phyloP scores from a whole-genome alignment of 768 basidiomycete genomes.

The Mycena alexandri region DNA sequence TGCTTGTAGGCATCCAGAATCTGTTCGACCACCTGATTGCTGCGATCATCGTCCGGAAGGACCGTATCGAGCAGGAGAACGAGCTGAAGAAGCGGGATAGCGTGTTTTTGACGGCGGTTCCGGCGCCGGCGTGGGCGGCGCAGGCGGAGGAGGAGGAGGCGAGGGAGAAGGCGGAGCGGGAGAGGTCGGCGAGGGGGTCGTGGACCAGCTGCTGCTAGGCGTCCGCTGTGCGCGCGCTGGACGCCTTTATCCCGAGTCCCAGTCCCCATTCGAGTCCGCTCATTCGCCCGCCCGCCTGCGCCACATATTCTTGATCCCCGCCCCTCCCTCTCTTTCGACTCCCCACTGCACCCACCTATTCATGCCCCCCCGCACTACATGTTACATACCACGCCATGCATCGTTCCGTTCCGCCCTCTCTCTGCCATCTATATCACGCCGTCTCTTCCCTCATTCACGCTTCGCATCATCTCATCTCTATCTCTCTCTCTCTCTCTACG shows the following conservation, averaged over 20 bases:
- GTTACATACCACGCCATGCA: constrained; percentile 17
- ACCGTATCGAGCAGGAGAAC: constrained; percentile 85
- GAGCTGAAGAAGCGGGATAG: constrained; percentile 86
- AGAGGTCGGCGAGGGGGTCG: constrained; percentile 66
- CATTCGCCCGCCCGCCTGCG: not conserved
- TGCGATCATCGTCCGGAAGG: constrained; percentile 83
- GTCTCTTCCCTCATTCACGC: constrained; percentile 25
- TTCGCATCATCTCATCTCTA: constrained; percentile 45
- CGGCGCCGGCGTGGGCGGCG: constrained; percentile 80
- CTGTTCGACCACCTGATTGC: constrained; percentile 86
- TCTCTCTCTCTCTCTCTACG: constrained; percentile 7
- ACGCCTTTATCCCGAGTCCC: constrained; percentile 54
- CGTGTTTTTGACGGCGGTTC: constrained; percentile 76
- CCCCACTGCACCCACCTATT: not conserved
- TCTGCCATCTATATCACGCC: not conserved
- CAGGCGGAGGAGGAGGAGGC: constrained; percentile 88
- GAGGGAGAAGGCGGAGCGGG: constrained; percentile 60
- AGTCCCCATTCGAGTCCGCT: constrained; percentile 29
- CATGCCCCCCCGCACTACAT: constrained; percentile 5
- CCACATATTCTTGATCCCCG: not conserved
- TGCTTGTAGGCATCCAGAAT: constrained; percentile 74
- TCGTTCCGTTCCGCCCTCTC: constrained; percentile 1
- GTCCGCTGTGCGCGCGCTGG: constrained; percentile 28
- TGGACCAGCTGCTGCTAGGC: constrained; percentile 69
- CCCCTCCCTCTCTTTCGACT: not conserved